These are phyloP conservation scores for Mycena amicta DNA, from an alignment of 768 basidiomycete species.

Conservation along the genomic window DNA sequence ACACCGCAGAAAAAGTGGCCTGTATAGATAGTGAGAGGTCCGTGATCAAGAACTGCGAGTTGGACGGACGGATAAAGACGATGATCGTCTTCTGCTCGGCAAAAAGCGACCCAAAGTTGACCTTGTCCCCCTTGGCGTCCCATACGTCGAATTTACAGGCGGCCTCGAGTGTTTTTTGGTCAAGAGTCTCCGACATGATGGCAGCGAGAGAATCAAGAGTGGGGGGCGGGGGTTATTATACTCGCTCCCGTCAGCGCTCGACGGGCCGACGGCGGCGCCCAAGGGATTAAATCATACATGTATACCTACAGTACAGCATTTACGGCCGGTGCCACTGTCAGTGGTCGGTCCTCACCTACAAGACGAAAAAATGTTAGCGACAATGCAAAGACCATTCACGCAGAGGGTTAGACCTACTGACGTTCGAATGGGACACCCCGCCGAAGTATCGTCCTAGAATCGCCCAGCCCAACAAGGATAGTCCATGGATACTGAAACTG, in stretches of 20 bases:
- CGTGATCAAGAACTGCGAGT: neutral
- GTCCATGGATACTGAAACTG: slow-evolving; percentile 6
- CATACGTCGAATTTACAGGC: slow-evolving; percentile 45
- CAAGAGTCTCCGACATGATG: neutral
- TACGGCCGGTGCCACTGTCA: too few species aligned
- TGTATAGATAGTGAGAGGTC: slow-evolving; percentile 24
- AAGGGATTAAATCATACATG: too few species aligned
- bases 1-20: slow-evolving; percentile 69
- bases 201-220: too few species aligned
- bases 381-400: too few species aligned
- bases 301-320: too few species aligned
- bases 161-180: slow-evolving; percentile 26
- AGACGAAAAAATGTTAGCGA: too few species aligned
- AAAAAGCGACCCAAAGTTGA: slow-evolving; percentile 57
- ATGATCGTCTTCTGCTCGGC: slow-evolving; percentile 54
- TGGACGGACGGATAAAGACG: slow-evolving; percentile 60
- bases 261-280: too few species aligned
- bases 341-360: too few species aligned
- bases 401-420: too few species aligned
- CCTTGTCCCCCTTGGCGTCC: slow-evolving; percentile 47
- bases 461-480: slow-evolving; percentile 1
- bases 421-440: too few species aligned
- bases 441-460: slow-evolving; percentile 6
- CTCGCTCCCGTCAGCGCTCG: too few species aligned
- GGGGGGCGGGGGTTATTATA: too few species aligned